Evolutionary conservation across 208 protist genomes (phyloP).

Genomic region (Lotmaria passim): DNA sequence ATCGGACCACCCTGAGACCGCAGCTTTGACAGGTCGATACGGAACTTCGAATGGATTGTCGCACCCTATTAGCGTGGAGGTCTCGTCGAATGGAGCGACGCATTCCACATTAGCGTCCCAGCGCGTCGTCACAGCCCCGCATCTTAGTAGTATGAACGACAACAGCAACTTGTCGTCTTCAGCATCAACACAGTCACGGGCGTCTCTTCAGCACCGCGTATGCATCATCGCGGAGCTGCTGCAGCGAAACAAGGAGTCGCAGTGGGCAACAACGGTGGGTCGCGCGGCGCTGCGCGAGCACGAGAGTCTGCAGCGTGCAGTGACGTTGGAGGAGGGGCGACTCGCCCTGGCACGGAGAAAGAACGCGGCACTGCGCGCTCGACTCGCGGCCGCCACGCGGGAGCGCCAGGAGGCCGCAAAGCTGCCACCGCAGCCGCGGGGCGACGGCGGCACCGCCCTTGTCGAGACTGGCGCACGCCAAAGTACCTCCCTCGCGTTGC

Average conservation of each 20-base stretch:
- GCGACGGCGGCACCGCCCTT: constrained; percentile 1
- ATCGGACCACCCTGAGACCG: neutral
- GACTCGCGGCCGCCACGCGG: constrained; percentile 38
- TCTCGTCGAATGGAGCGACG: neutral
- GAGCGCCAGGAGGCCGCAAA: constrained; percentile 17
- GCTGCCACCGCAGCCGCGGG: neutral
- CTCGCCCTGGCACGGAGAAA: constrained; percentile 44
- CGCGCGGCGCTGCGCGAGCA: constrained; percentile 30
- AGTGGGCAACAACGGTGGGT: constrained; percentile 21
- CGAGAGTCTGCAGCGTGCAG: constrained; percentile 41
- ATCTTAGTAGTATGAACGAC: neutral
- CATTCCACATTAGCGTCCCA: neutral
- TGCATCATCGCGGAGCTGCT: constrained; percentile 21
- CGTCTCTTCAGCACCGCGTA: neutral
- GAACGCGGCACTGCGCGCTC: constrained; percentile 43
- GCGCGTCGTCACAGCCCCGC: neutral
- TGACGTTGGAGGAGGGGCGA: constrained; percentile 58
- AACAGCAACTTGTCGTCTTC: neutral
- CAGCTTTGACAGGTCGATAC: too few species aligned
- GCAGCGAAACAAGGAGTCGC: constrained; percentile 24
- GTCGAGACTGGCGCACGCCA: neutral
- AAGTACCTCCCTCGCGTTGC: neutral
- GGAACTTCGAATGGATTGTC: neutral
- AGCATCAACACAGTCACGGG: neutral
- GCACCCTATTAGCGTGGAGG: neutral